phyloP scores from a whole-genome alignment of 139 green algal species.

The Chlorella sp. region DNA sequence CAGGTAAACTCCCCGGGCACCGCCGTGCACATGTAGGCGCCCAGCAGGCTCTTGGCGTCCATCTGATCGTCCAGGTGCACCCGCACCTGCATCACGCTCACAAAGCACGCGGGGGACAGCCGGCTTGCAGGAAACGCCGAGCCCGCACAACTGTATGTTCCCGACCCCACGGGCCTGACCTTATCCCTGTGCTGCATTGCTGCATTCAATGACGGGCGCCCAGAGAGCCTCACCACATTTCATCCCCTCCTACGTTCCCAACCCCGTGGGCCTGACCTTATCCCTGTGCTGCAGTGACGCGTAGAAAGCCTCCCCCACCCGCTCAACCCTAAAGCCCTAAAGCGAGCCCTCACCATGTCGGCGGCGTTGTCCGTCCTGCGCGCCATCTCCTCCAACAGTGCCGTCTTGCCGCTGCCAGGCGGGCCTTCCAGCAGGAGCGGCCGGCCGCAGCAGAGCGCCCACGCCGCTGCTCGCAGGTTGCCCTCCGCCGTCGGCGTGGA shows the following conservation, averaged over 20 bases:
- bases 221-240: too few species aligned
- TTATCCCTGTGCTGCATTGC: background rate
- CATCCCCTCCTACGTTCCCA: background rate
- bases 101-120: background rate
- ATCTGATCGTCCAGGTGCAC: constrained; percentile 95
- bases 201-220: background rate
- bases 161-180: background rate
- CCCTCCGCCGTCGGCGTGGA: constrained; percentile 35
- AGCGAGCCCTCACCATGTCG: too few species aligned
- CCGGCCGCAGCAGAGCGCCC: constrained; percentile 68
- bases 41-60: constrained; percentile 91
- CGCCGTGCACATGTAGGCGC: constrained; percentile 85
- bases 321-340: constrained; percentile 18
- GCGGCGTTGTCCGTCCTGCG: constrained; percentile 61
- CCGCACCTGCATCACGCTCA: constrained; percentile 29
- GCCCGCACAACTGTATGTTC: too few species aligned
- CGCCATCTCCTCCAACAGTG: constrained; percentile 73
- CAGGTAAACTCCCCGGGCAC: constrained; percentile 93
- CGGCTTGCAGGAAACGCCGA: too few species aligned
- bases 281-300: background rate
- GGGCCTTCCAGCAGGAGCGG: constrained; percentile 88
- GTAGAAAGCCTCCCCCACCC: background rate
- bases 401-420: constrained; percentile 82
- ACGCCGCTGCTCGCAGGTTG: constrained; percentile 55
- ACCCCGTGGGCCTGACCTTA: background rate